These are phyloP conservation scores for Candida montana DNA, from an alignment of 805 yeast genomes.

Conservation along the genomic window DNA sequence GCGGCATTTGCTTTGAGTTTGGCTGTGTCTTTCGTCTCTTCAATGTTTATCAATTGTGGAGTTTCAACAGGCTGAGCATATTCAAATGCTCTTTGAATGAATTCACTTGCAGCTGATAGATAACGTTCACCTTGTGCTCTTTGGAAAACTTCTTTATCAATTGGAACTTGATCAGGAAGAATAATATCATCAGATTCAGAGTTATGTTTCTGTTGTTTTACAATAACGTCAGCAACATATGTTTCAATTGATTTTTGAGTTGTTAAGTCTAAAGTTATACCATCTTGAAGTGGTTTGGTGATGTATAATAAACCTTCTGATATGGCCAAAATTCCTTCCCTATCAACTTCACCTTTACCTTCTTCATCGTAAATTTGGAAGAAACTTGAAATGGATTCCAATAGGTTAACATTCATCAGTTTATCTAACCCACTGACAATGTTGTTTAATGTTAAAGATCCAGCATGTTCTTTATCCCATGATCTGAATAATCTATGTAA, in stretches of 20 bases:
- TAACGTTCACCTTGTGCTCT: constrained; percentile 72
- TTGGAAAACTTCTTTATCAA: constrained; percentile 59
- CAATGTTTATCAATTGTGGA: constrained; percentile 39
- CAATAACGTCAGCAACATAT: constrained; percentile 60
- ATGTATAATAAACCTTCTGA: constrained; percentile 83
- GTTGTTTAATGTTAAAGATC: constrained; percentile 60
- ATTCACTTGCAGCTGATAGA: constrained; percentile 79
- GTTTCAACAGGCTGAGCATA: constrained; percentile 72
- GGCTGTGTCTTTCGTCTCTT: constrained; percentile 25
- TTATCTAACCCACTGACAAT: constrained; percentile 69
- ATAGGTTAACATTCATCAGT: constrained; percentile 64
- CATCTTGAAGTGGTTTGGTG: constrained; percentile 84
- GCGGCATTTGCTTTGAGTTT: constrained; percentile 64
- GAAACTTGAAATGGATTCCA: constrained; percentile 74
- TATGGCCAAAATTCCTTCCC: constrained; percentile 75
- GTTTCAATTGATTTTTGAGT: constrained; percentile 61
- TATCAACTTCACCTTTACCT: constrained; percentile 54
- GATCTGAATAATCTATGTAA: constrained; percentile 56
- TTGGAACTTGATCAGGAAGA: constrained; percentile 53
- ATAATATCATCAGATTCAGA: constrained; percentile 32
- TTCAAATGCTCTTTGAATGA: constrained; percentile 83
- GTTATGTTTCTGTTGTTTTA: constrained; percentile 24
- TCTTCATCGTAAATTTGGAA: constrained; percentile 68
- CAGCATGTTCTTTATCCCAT: constrained; percentile 61
- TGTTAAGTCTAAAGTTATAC: constrained; percentile 53